Evolutionary conservation across 345 rosid species (phyloP), one percentile per base, ranked within the genome.

Genomic region (Eucalyptus grandis): DNA sequence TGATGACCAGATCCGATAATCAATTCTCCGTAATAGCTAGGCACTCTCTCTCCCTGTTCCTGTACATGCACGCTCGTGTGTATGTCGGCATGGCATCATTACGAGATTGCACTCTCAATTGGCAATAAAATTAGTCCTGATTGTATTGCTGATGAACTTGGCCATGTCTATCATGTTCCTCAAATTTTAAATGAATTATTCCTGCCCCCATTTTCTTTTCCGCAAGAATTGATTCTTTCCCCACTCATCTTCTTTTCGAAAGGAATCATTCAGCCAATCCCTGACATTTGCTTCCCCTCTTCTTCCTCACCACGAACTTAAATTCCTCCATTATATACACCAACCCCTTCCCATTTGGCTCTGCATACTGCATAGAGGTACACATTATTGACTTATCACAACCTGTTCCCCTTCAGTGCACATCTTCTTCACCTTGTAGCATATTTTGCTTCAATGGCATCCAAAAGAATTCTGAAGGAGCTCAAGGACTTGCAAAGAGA

Each of bases 321-420:
- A 89, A 43, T 88, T 91, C 89, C 92, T 87, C 93, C 89, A 53
- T 87, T 92, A 92, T 90, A 93, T 89, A 88, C 92, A 49, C 87
- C 54, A 47, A 58, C 87, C 14, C 80, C 88, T 30, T 88, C 46
- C 85, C 47, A 11, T 37, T 37, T 77, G 82, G 82, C 82, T 34
- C 2, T 17, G 82, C 44, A 72, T 34, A 5, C 44, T 17, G 26
- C 14, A 72, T 9, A 72, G 81, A 69, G 24, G 14, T 34, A 37
- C 44, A 17, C 40, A 17, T 34, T 40, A 69, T 69, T 69, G 83
- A 72, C 83, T 19, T 22, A 21, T 21, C 83, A 37, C 47, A 3
- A 21, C 47, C 83, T 40, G 27, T 77, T 40, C 30, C 47, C 85
- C 85, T 72, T 72, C 46, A 19, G 82, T 72, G 22, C 46, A 40